These are phyloP conservation scores for Melanomma pulvis-pyrius DNA, from an alignment of 495 filamentous ascomycete species.

Conservation along the genomic window DNA sequence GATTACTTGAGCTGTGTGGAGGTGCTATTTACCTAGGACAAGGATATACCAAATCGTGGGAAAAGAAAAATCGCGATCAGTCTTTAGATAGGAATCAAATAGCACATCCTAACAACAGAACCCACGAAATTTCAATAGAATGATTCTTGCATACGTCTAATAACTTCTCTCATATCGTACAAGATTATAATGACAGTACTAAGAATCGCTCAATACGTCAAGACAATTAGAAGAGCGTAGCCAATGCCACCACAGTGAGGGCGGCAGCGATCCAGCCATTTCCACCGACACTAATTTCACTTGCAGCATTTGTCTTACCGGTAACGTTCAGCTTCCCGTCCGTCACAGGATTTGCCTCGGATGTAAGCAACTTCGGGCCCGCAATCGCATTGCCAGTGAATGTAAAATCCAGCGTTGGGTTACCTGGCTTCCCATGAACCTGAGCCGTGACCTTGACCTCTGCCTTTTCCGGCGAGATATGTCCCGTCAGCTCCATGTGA, in stretches of 20 bases:
- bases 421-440: constrained; percentile 4
- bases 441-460: background rate
- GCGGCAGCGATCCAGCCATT: background rate
- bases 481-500: background rate
- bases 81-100: no score
- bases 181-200: no score
- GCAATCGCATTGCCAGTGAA: constrained; percentile 1
- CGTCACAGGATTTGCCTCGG: constrained; percentile 4
- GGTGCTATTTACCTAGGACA: no score
- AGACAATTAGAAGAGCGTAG: background rate
- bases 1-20: no score
- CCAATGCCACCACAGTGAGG: background rate
- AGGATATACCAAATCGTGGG: no score
- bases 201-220: no score
- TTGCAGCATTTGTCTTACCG: background rate
- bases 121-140: no score
- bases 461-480: background rate
- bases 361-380: constrained; percentile 1
- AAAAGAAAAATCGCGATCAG: no score
- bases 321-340: constrained; percentile 10
- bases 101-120: no score
- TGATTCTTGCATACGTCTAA: no score
- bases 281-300: background rate
- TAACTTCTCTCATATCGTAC: no score
- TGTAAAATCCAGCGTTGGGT: background rate